Conservation (phyloP, 352 stramenopile genomes). For the Globisporangium megalacanthum region DNA sequence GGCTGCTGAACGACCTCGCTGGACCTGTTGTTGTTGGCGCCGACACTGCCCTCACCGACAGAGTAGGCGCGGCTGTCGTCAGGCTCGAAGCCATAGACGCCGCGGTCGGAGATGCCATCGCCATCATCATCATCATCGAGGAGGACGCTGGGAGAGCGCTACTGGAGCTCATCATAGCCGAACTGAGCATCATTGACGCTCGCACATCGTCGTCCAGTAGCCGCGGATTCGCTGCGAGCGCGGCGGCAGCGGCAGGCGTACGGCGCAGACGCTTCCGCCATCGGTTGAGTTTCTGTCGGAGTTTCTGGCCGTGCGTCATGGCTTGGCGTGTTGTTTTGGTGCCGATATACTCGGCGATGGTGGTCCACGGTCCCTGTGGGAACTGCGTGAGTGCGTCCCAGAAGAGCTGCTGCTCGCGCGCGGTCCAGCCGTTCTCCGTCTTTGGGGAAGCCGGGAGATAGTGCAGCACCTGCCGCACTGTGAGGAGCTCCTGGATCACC, state of each 20-base stretch:
- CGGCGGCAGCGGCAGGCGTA: constrained; percentile 7
- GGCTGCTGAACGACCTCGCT: background rate
- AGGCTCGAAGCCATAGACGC: background rate
- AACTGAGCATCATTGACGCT: constrained; percentile 8
- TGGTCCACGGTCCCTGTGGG: constrained; percentile 38
- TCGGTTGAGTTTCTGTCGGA: constrained; percentile 43
- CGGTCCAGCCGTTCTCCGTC: constrained; percentile 26
- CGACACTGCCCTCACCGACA: background rate
- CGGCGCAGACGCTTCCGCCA: constrained; percentile 31
- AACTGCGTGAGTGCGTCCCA: constrained; percentile 34
- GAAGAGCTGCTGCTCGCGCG: constrained; percentile 35
- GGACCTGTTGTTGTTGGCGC: background rate
- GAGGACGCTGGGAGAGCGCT: background rate
- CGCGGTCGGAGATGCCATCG: constrained; percentile 2
- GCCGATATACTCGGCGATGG: constrained; percentile 37
- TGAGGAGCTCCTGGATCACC: constrained; percentile 33
- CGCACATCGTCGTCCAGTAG: constrained; percentile 7
- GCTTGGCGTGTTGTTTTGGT: constrained; percentile 41
- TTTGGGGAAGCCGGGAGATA: constrained; percentile 30
- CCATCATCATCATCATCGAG: background rate
- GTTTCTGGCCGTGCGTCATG: constrained; percentile 47
- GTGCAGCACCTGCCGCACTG: constrained; percentile 29
- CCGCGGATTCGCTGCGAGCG: constrained; percentile 1
- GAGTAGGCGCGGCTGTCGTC: background rate
- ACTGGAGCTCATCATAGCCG: constrained; percentile 11